Evolutionary conservation across 495 filamentous ascomycete genomes (phyloP).

Genomic region (Hamigera avellanea): DNA sequence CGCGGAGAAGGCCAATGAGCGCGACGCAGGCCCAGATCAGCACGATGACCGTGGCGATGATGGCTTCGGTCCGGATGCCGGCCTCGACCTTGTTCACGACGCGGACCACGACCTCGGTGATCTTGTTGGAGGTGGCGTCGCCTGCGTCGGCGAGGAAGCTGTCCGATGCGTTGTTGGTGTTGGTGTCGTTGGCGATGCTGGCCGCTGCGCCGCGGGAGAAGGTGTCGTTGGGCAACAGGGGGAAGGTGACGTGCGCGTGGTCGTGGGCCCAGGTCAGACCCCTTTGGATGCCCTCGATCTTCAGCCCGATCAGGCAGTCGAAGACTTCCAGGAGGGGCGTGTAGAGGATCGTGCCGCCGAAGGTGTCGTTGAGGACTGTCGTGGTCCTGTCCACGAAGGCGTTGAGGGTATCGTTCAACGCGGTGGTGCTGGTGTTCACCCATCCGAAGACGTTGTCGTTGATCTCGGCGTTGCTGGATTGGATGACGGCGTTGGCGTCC

Average conservation of each 20-base stretch:
- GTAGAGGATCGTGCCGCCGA: conserved; percentile 66
- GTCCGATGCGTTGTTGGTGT: conserved; percentile 33
- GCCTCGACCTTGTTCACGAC: conserved; percentile 51
- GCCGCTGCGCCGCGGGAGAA: conserved; percentile 70
- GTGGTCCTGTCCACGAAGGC: conserved; percentile 65
- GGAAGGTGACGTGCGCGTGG: conserved; percentile 73
- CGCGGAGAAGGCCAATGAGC: conserved; percentile 59
- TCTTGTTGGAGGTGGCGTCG: conserved; percentile 59
- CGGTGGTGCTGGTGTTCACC: conserved; percentile 69
- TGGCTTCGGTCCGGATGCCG: conserved; percentile 58
- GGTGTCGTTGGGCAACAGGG: conserved; percentile 62
- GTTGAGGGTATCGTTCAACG: conserved; percentile 79
- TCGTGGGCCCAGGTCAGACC: conserved; percentile 85
- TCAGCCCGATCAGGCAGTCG: conserved; percentile 64
- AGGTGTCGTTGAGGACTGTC: conserved; percentile 58
- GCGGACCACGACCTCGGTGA: conserved; percentile 59
- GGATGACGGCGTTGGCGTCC: conserved; percentile 63
- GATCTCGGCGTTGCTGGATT: conserved; percentile 53
- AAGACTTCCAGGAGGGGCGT: conserved; percentile 62
- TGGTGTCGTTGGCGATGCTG: conserved; percentile 39
- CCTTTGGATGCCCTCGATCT: conserved; percentile 63
- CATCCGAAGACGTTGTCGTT: conserved; percentile 81
- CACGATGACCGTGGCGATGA: conserved; percentile 62
- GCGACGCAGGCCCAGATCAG: conserved; percentile 65
- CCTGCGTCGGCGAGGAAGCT: conserved; percentile 67